phyloP scores from a whole-genome alignment of 768 basidiomycete species.

The Dioszegia crocea region DNA sequence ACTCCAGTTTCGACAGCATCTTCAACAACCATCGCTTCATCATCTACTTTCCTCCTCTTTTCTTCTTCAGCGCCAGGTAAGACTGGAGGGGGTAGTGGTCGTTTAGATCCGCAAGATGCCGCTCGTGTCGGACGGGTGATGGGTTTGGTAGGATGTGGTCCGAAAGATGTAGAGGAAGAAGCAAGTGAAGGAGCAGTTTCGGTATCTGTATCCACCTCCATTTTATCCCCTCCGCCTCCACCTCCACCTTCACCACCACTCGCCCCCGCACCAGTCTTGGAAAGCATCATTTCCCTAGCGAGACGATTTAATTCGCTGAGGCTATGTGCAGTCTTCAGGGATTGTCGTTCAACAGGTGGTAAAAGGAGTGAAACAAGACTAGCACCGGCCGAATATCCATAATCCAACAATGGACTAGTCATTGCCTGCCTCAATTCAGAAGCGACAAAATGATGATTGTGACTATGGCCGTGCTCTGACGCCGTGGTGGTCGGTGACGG shows the following conservation, averaged over 20 bases:
- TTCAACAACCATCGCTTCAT: conserved; percentile 41
- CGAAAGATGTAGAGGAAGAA: neutral
- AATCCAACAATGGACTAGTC: conserved; percentile 24
- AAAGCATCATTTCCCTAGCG: conserved; percentile 19
- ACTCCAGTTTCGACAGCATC: conserved; percentile 38
- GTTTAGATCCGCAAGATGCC: conserved; percentile 39
- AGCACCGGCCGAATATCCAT: neutral
- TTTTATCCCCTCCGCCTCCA: neutral
- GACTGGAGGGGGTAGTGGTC: conserved; percentile 13
- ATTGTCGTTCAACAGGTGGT: conserved; percentile 6
- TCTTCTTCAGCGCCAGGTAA: conserved; percentile 15
- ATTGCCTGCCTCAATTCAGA: conserved; percentile 35
- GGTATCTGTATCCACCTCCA: conserved; percentile 23
- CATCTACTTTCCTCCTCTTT: conserved; percentile 36
- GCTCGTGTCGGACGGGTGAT: conserved; percentile 29
- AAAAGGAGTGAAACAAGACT: conserved; percentile 8
- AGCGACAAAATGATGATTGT: conserved; percentile 1
- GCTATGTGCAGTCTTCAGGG: conserved; percentile 12
- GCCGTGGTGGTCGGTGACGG: too few relatives aligned
- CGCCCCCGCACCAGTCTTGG: neutral
- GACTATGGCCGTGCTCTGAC: too few relatives aligned
- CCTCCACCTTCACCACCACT: neutral
- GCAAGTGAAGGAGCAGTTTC: neutral
- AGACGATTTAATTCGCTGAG: conserved; percentile 27
- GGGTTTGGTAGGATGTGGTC: neutral